phyloP scores from a whole-genome alignment of 139 green algal species.

The Eudorina sp. region DNA sequence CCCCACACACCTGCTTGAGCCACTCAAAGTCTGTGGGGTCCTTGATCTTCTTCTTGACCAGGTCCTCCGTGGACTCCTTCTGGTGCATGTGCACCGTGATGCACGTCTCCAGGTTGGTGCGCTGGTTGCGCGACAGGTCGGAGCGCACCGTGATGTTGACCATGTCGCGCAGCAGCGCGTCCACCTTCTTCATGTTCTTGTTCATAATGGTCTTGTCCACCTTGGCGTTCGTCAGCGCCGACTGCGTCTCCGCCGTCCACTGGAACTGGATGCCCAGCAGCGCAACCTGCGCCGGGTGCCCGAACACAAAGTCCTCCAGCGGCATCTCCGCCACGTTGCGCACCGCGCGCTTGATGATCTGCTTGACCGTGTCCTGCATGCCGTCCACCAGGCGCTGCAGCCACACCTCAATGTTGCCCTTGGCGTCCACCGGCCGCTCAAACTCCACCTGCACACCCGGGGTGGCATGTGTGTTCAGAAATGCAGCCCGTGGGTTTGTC shows the following conservation, averaged over 20 bases:
- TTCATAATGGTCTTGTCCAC: constrained; percentile 91
- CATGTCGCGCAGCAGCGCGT: constrained; percentile 71
- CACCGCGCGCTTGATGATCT: constrained; percentile 84
- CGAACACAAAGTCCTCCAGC: constrained; percentile 92
- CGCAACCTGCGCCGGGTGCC: constrained; percentile 86
- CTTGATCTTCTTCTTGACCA: constrained; percentile 92
- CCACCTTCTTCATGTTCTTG: constrained; percentile 90
- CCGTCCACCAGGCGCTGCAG: constrained; percentile 94
- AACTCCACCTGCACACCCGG: constrained; percentile 63
- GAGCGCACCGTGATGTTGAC: constrained; percentile 86
- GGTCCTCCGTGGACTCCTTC: constrained; percentile 94
- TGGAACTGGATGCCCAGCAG: constrained; percentile 96
- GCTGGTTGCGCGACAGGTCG: constrained; percentile 87
- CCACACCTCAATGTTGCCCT: constrained; percentile 96
- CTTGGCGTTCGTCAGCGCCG: constrained; percentile 74
- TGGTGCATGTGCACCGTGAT: constrained; percentile 98
- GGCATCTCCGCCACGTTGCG: constrained; percentile 87
- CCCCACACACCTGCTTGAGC: constrained; percentile 89
- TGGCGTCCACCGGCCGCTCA: constrained; percentile 77
- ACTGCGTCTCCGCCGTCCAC: constrained; percentile 95
- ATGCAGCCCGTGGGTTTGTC: too few relatives aligned
- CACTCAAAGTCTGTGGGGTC: constrained; percentile 98
- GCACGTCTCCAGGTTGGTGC: constrained; percentile 96
- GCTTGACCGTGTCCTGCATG: constrained; percentile 93
- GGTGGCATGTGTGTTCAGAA: too few relatives aligned